Conservation (phyloP, 2,329 filamentous ascomycete species). For the Pseudogymnoascus sp. region DNA sequence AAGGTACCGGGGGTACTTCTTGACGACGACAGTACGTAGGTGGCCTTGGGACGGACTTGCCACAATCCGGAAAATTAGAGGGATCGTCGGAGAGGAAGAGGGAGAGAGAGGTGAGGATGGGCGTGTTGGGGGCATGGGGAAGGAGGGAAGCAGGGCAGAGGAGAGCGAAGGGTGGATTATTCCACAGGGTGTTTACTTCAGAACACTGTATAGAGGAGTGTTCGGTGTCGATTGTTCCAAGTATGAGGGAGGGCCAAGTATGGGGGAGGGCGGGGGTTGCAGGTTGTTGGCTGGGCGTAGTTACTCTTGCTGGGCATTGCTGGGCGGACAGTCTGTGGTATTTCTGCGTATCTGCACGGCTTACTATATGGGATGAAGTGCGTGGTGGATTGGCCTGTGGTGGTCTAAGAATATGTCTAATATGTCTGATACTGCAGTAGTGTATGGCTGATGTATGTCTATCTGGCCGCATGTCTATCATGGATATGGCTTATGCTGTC, state of each 20-base stretch:
- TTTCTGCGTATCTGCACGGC: not conserved
- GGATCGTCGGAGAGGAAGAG: not conserved
- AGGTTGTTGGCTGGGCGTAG: not conserved
- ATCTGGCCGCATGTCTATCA: not conserved
- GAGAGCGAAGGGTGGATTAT: not conserved
- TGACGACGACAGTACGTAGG: too few species aligned
- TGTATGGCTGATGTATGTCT: not conserved
- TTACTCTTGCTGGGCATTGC: too few species aligned
- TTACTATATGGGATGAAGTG: not conserved
- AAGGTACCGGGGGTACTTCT: not conserved
- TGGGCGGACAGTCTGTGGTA: too few species aligned
- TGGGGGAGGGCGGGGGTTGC: not conserved
- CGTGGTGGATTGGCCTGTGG: not conserved
- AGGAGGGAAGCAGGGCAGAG: not conserved
- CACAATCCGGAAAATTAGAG: not conserved
- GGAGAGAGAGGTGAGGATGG: not conserved
- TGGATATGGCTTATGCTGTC: not conserved
- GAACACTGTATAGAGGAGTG: not conserved
- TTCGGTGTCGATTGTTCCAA: not conserved
- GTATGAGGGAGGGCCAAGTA: not conserved
- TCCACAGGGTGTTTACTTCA: not conserved
- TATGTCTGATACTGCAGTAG: too few species aligned
- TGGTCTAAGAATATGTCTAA: too few species aligned
- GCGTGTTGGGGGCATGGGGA: not conserved
- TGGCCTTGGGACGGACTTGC: not conserved